Conservation (phyloP, 2,329 filamentous ascomycete species). For the Aspergillus fructus region DNA sequence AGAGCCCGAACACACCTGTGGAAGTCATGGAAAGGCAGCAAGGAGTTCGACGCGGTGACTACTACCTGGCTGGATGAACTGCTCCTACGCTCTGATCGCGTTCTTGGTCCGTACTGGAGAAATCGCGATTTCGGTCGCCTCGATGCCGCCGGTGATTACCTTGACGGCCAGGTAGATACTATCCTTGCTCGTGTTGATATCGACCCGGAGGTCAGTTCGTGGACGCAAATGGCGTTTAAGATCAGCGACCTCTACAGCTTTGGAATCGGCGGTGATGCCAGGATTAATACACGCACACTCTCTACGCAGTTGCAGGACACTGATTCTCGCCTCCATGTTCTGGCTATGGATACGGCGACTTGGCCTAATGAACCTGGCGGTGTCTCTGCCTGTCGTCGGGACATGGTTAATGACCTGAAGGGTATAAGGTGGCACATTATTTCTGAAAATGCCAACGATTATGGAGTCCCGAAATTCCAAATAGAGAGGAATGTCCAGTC, state of each 20-base stretch:
- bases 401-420: conserved; percentile 54
- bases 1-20: conserved; percentile 49
- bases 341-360: conserved; percentile 53
- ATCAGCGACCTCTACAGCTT: conserved; percentile 53
- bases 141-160: conserved; percentile 40
- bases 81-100: conserved; percentile 46
- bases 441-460: conserved; percentile 55
- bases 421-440: conserved; percentile 56
- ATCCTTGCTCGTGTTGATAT: conserved; percentile 53
- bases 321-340: conserved; percentile 52
- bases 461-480: conserved; percentile 54
- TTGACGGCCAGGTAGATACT: conserved; percentile 47
- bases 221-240: conserved; percentile 52
- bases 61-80: conserved; percentile 52
- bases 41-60: conserved; percentile 48
- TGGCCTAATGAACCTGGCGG: conserved; percentile 55
- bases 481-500: conserved; percentile 55
- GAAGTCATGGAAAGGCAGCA: conserved; percentile 49
- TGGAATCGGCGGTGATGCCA: conserved; percentile 51
- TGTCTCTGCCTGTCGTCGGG: conserved; percentile 55
- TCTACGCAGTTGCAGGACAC: conserved; percentile 34
- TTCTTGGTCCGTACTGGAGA: conserved; percentile 47
- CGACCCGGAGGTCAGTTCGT: conserved; percentile 50
- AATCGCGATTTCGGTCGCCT: conserved; percentile 44
- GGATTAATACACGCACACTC: conserved; percentile 47